Evolutionary conservation across 1,139 yeast genomes (phyloP), one percentile per base, ranked within the genome.

Genomic region (Taphrina pruni): DNA sequence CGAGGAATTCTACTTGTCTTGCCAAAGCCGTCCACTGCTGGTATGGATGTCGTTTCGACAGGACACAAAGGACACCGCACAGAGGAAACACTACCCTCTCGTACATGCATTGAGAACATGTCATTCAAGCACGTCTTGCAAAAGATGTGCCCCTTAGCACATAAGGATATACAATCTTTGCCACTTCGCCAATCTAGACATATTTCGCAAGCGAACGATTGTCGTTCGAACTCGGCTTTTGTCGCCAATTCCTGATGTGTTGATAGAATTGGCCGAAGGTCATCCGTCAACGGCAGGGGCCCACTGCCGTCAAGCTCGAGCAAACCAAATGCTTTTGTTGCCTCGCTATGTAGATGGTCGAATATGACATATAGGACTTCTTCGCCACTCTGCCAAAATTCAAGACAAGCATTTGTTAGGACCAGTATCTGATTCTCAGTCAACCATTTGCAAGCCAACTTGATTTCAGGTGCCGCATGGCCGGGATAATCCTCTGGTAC

Each of bases 121-220:
- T 64, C 69, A 8, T 58, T 43, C 14, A 68, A 36, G 36, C 70
- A 68, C n/a, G 39, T 51, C 48, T 64, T 61, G 58, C 70, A 68
- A 36, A 58, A 66, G 26, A 68, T 57, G 26, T 68, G 70, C 12
- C 51, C 56, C 36, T 54, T 43, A 2, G 21, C 43, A n/a, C 61
- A 26, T 5, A 68, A 51, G 8, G 26, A 52, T 20, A 62, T 41
- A 36, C 70, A 68, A 11, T 38, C 60, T 6, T n/a, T 26, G 45
- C 70, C 70, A 43, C 45, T 6, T 17, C 57, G 41, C 41, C 58
- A 36, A 12, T 62, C 68, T 14, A 68, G 55, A 20, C 70, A 68
- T 12, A 68, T 62, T 12, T 39, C 55, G 32, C 70, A 68, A 14
- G 36, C 46, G 35, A 32, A 62, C 4, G 69, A 43, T 11, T 39